Base-by-base conservation (phyloP, 345 rosid species). In the Salix exigua region DNA sequence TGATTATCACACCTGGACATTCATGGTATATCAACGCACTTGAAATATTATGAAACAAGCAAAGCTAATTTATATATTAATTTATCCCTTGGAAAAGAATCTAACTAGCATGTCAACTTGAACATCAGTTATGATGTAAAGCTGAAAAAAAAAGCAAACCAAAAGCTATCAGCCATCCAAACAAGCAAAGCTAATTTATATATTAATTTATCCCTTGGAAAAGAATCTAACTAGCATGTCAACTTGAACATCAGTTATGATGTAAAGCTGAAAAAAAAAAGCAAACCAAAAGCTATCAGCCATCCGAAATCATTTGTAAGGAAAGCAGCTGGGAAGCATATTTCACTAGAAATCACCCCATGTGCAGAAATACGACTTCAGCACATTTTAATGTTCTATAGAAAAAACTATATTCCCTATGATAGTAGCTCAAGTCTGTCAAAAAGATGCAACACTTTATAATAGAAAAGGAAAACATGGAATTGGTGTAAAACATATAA, bases 161-260 rank as follows among this genome's bases (percentile, higher is more conserved):
- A n/a, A 21, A 55, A 55, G 13, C 26, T 21, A 55, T 55, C 26
- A 55, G 26, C 26, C 14, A 55, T 55, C 62, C n/a, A n/a, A n/a
- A n/a, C n/a, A n/a, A n/a, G n/a, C n/a, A n/a, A n/a, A n/a, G n/a
- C 33, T 16, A 37, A 16, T 26, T 46, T 48, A 35, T 44, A 16
- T 23, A 44, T 44, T 33, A 70, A 70, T 28, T 70, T 70, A 48
- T 48, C 58, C 58, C 28, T 14, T 7, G 5, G n/a, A 48, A 46
- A 70, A 11, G 53, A 21, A 68, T 68, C 72, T 42, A 42, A 68
- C 10, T 68, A 16, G 72, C 72, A 68, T 65, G 68, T 31, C 58
- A 51, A 7, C 25, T 53, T 53, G n/a, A 53, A 53, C 25, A 53
- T 53, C 60, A 53, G 60, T 53, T 21, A 53, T 2, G 25, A 53